Base-by-base conservation (phyloP, 768 basidiomycete species). In the Gautieria morchelliformis region DNA sequence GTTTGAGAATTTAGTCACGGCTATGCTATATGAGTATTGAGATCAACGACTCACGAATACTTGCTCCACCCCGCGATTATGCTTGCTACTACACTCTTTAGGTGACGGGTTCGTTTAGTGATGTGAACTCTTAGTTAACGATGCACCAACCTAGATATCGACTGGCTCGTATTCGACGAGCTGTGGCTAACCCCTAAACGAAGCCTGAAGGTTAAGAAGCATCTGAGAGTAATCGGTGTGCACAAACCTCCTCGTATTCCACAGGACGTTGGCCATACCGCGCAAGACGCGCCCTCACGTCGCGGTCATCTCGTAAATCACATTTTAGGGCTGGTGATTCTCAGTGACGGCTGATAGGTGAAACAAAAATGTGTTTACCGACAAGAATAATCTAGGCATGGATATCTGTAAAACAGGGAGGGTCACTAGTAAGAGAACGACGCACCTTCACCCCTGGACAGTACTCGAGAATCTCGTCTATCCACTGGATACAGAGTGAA, bases 81-180 rank as follows among this genome's bases (percentile, higher is more conserved):
- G 93, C 70, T 97, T 97, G 8, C 95, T 93, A 61, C 93, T 95
- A 67, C 95, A 97, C 76, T 98, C 94, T 96, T 64, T 3, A 39
- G 32, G 42, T 15, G 35, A 58, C 33, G 20, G 6, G 19, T 37
- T n/a, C 37, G 10, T 37, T 35, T 24, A 54, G 47, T 44, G 24
- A 37, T 42, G 15, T 24, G 11, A 17, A 50, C 4, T 14, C 14
- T 15, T 19, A n/a, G 17, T 39, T 45, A 32, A 35, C 24, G 40
- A 39, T 22, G 39, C n/a, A 74, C 80, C 35, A 59, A 92, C 93
- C 95, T 1, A 97, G 79, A 72, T 97, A 98, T 35, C 95, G 82
- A 50, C 85, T 91, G 4, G 91, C 90, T 65, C 90, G 85, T 87
- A 93, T 91, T 73, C 90, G 85, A 63, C 90, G 77, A 22, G 90